phyloP scores from a whole-genome alignment of 2,329 filamentous ascomycete species.

The Knufia fluminis region DNA sequence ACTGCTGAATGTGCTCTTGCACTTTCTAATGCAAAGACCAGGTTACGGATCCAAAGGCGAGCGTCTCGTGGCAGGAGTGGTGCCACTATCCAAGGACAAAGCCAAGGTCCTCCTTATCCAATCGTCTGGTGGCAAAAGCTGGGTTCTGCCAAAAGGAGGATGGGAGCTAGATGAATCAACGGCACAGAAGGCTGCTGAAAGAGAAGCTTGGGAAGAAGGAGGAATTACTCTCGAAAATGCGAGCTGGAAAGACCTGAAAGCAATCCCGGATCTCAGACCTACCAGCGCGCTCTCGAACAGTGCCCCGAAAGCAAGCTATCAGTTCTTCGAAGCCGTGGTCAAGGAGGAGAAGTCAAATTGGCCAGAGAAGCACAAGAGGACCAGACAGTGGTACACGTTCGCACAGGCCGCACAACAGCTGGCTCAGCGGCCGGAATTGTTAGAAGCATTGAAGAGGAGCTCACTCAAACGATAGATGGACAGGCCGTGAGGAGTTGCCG shows the following conservation, averaged over 20 bases:
- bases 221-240: slow-evolving; percentile 80
- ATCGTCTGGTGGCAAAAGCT: slow-evolving; percentile 79
- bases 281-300: slow-evolving; percentile 42
- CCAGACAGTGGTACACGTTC: slow-evolving; percentile 83
- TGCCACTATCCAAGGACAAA: slow-evolving; percentile 78
- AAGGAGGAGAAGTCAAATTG: slow-evolving; percentile 75
- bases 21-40: slow-evolving; percentile 30
- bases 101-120: slow-evolving; percentile 86
- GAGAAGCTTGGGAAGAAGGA: slow-evolving; percentile 97
- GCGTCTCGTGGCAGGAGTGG: slow-evolving; percentile 87
- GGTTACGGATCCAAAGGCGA: slow-evolving; percentile 90
- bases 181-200: slow-evolving; percentile 68
- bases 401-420: slow-evolving; percentile 70
- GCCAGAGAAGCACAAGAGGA: slow-evolving; percentile 90
- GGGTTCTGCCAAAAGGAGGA: slow-evolving; percentile 95
- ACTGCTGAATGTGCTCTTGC: background rate
- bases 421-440: slow-evolving; percentile 69
- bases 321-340: slow-evolving; percentile 72
- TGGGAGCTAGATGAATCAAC: slow-evolving; percentile 94
- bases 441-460: slow-evolving; percentile 77
- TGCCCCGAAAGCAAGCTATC: slow-evolving; percentile 57
- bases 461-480: slow-evolving; percentile 46
- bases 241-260: slow-evolving; percentile 75
- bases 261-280: slow-evolving; percentile 70
- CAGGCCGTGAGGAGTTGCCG: background rate